Percentiles rank a stretch among this genome's conserved stretches.
Conservation (phyloP, 441 rosid species). For the Euphorbia celastroides region DNA sequence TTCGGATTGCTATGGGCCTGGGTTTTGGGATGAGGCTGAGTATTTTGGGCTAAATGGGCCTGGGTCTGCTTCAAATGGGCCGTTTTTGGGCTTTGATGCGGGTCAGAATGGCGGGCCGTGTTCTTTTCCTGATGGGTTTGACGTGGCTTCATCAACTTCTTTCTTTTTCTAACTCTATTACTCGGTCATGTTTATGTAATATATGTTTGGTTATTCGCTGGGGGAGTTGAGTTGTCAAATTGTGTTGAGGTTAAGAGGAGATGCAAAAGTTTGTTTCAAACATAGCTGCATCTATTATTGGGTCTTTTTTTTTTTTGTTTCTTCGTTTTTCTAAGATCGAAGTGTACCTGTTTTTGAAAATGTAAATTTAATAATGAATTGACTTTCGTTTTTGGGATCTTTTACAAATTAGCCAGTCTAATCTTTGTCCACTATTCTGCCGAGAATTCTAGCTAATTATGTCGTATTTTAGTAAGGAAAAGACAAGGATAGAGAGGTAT, state of each 20-base stretch:
- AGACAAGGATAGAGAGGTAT: background rate
- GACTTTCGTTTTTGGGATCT: conserved; percentile 1
- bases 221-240: background rate
- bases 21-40: conserved; percentile 32
- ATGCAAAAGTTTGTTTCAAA: background rate
- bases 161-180: conserved; percentile 23
- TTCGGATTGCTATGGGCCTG: conserved; percentile 32
- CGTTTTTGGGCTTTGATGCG: conserved; percentile 22
- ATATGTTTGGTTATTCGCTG: too few relatives aligned
- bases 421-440: background rate
- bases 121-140: conserved; percentile 29
- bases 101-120: conserved; percentile 20
- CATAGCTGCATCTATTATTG: background rate
- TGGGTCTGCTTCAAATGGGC: conserved; percentile 9
- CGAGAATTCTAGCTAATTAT: background rate
- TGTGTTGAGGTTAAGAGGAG: background rate
- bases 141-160: conserved; percentile 38
- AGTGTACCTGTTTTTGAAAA: background rate
- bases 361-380: background rate
- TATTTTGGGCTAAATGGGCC: conserved; percentile 19
- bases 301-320: background rate
- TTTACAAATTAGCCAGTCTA: background rate
- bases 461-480: background rate
- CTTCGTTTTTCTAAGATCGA: background rate
- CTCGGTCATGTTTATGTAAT: background rate